Percentiles rank a stretch among this genome's conserved stretches.
Conservation (phyloP, 2,329 filamentous ascomycete genomes). For the Triangularia setosa region DNA sequence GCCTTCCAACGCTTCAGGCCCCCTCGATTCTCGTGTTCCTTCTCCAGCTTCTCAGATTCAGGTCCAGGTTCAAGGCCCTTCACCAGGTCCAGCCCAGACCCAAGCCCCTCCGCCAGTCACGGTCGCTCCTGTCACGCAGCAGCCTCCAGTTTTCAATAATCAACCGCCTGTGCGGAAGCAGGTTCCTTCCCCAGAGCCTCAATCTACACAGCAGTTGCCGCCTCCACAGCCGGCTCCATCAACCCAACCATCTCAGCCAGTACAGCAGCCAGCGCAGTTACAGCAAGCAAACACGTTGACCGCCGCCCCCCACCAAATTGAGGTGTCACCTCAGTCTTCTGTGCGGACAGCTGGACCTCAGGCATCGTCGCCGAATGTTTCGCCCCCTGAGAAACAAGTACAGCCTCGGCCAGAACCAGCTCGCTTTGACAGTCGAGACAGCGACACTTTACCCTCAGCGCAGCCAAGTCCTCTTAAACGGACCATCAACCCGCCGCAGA, state of each 20-base stretch:
- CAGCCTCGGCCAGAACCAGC: constrained; percentile 14
- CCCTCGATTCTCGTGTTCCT: constrained; percentile 1
- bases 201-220: background rate
- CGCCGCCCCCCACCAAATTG: background rate
- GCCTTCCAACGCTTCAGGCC: background rate
- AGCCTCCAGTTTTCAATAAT: background rate
- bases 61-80: background rate
- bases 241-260: background rate
- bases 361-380: constrained; percentile 1
- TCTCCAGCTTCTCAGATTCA: background rate
- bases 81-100: background rate
- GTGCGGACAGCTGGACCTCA: constrained; percentile 6
- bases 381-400: constrained; percentile 10
- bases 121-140: background rate
- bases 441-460: constrained; percentile 10
- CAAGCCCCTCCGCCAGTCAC: background rate
- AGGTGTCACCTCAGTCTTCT: constrained; percentile 6
- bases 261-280: background rate
- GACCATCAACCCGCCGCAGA: background rate
- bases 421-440: constrained; percentile 11
- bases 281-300: background rate
- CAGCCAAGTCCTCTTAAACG: constrained; percentile 17
- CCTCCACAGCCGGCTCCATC: background rate
- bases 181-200: background rate
- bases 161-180: background rate